A percentile compares a stretch with the other conserved stretches of the same genome.
These are phyloP conservation scores for Nemania sp. DNA, from an alignment of 2,329 filamentous ascomycete genomes.

Conservation along the genomic window DNA sequence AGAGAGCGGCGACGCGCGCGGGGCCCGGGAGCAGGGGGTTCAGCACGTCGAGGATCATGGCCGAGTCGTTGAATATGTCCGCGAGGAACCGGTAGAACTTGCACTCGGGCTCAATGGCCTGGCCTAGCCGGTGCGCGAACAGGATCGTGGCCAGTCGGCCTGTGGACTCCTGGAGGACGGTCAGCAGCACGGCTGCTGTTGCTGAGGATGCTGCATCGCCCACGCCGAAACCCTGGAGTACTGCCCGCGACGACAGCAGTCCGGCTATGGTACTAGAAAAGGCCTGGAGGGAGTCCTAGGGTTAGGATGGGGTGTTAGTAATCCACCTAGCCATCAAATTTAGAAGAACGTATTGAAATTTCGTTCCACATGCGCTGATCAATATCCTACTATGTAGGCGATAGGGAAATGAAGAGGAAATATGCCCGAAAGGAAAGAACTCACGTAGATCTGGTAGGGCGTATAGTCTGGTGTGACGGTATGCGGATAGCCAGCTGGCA, in stretches of 20 bases:
- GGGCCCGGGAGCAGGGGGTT: constrained; percentile 73
- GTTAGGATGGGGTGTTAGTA: not conserved
- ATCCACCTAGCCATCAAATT: not conserved
- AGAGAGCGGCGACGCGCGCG: constrained; percentile 63
- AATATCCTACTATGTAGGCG: not conserved
- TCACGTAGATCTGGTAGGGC: constrained; percentile 70
- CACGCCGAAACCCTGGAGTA: constrained; percentile 83
- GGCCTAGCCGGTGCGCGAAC: constrained; percentile 85
- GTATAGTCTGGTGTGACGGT: constrained; percentile 89
- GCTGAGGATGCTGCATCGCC: constrained; percentile 83
- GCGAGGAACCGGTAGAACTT: constrained; percentile 90
- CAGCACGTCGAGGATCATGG: constrained; percentile 86
- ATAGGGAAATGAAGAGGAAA: not conserved
- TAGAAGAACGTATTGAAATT: not conserved
- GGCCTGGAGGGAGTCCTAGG: constrained; percentile 80
- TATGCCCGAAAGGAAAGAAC: constrained; percentile 24
- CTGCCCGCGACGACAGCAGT: constrained; percentile 82
- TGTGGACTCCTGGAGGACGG: constrained; percentile 83
- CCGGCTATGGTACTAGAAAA: constrained; percentile 86
- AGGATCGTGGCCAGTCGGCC: constrained; percentile 86
- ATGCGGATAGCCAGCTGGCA: constrained; percentile 88
- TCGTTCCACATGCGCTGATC: not conserved
- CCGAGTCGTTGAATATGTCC: constrained; percentile 88
- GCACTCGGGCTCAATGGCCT: constrained; percentile 87
- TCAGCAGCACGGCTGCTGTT: constrained; percentile 83